phyloP scores from a whole-genome alignment of 352 stramenopile species.

The Phytophthora brassicae region DNA sequence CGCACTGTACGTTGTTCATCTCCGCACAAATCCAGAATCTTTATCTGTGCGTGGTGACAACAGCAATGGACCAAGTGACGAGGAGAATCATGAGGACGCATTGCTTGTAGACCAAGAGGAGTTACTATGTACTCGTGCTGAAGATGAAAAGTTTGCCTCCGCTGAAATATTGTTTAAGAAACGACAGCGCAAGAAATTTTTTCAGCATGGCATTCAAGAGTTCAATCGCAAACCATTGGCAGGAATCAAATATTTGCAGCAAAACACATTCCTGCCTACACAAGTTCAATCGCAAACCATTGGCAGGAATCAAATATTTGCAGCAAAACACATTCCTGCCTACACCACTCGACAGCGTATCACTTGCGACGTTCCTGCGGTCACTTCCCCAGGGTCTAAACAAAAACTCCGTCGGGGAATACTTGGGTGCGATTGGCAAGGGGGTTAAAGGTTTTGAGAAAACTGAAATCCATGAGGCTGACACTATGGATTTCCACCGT shows the following conservation, averaged over 20 bases:
- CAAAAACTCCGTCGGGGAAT: constrained; percentile 81
- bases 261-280: constrained; percentile 76
- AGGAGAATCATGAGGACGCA: constrained; percentile 35
- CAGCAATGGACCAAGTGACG: constrained; percentile 27
- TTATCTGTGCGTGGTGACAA: constrained; percentile 9
- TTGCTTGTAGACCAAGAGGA: constrained; percentile 34
- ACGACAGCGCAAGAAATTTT: constrained; percentile 79
- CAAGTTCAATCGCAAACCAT: constrained; percentile 84
- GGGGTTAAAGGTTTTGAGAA: constrained; percentile 77
- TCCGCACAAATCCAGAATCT: constrained; percentile 45
- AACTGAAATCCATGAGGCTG: constrained; percentile 70
- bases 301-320: constrained; percentile 88
- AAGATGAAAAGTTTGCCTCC: constrained; percentile 35
- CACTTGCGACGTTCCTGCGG: constrained; percentile 87
- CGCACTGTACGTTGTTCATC: constrained; percentile 72
- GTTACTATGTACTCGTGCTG: neutral
- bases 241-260: constrained; percentile 87
- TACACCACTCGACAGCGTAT: constrained; percentile 67
- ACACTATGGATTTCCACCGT: constrained; percentile 86
- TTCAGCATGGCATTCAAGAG: constrained; percentile 84
- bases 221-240: constrained; percentile 95
- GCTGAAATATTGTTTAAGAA: constrained; percentile 60
- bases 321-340: constrained; percentile 80
- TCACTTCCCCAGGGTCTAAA: constrained; percentile 79
- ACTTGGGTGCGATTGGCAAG: constrained; percentile 86